Percentiles rank a stretch among this genome's conserved stretches.
Evolutionary conservation across 805 yeast species (phyloP).

Genomic region (Barnettozyma vustinii): DNA sequence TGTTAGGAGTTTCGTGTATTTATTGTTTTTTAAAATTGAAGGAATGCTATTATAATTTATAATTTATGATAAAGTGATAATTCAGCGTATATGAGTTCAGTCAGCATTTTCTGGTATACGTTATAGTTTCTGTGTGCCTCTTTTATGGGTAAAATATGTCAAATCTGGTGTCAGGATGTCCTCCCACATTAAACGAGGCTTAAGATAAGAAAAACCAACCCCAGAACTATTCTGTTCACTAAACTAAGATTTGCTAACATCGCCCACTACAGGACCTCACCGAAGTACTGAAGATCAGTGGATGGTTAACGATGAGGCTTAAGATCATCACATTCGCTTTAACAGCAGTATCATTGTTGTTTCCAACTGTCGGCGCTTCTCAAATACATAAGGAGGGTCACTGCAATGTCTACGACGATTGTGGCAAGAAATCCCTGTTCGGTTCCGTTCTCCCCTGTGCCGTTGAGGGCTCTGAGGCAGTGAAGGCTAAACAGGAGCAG

Average conservation of each 20-base stretch:
- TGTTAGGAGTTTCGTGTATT: not conserved
- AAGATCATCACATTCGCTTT: not conserved
- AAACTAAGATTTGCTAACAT: not conserved
- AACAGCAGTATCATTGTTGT: not conserved
- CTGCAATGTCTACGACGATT: constrained; percentile 38
- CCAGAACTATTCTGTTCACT: not conserved
- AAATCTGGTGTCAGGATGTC: not conserved
- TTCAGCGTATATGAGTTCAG: too few species aligned
- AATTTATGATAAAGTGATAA: not conserved
- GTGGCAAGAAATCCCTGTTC: constrained; percentile 78
- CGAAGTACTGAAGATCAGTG: not conserved
- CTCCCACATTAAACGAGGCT: not conserved
- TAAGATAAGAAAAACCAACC: not conserved
- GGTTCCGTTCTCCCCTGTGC: constrained; percentile 82
- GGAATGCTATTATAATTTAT: not conserved
- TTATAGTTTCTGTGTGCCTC: too few species aligned
- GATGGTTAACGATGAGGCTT: not conserved
- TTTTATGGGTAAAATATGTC: too few species aligned
- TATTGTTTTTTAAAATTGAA: not conserved
- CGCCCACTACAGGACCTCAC: not conserved
- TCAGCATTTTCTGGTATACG: too few species aligned
- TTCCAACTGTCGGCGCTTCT: not conserved
- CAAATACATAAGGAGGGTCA: constrained; percentile 6
- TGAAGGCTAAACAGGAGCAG: constrained; percentile 33
- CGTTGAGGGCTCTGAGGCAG: constrained; percentile 46